These are phyloP conservation scores for Mycena indigotica DNA, from an alignment of 768 basidiomycete genomes.

Conservation along the genomic window DNA sequence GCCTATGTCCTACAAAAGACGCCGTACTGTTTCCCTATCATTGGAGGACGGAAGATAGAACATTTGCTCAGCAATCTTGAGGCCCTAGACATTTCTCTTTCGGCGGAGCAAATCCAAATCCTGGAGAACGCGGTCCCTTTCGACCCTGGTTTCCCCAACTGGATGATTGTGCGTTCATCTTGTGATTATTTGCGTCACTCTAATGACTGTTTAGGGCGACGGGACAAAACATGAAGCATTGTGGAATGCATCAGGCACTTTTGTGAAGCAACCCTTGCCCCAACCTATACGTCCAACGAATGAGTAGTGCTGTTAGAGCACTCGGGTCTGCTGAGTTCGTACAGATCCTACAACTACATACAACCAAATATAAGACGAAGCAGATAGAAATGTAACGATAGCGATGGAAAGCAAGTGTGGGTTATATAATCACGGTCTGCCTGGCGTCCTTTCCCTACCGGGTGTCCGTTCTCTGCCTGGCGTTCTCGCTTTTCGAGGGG, in stretches of 20 bases:
- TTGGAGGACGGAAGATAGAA: conserved; percentile 54
- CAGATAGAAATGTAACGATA: too few relatives aligned
- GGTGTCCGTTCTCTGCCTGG: conserved; percentile 40
- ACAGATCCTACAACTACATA: too few relatives aligned
- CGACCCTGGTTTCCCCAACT: conserved; percentile 48
- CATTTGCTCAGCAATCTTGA: conserved; percentile 54
- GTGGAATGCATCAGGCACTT: neutral
- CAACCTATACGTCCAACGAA: conserved; percentile 27
- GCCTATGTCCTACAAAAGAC: conserved; percentile 58
- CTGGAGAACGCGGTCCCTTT: conserved; percentile 46
- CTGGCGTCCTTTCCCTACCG: conserved; percentile 15
- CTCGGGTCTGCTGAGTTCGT: too few relatives aligned
- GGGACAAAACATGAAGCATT: neutral
- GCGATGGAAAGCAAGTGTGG: too few relatives aligned
- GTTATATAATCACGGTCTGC: too few relatives aligned
- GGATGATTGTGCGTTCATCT: conserved; percentile 35
- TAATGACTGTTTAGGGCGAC: neutral
- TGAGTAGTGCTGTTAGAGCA: too few relatives aligned
- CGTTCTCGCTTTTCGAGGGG: conserved; percentile 64
- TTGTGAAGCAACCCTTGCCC: neutral
- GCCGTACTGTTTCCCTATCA: too few relatives aligned
- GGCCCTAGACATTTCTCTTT: conserved; percentile 48
- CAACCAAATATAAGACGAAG: too few relatives aligned
- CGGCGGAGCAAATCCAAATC: conserved; percentile 45
- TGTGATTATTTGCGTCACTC: neutral